A percentile compares a stretch with the other conserved stretches of the same genome.
Conservation (phyloP, 495 filamentous ascomycete genomes). For the Penicillium alfredii region DNA sequence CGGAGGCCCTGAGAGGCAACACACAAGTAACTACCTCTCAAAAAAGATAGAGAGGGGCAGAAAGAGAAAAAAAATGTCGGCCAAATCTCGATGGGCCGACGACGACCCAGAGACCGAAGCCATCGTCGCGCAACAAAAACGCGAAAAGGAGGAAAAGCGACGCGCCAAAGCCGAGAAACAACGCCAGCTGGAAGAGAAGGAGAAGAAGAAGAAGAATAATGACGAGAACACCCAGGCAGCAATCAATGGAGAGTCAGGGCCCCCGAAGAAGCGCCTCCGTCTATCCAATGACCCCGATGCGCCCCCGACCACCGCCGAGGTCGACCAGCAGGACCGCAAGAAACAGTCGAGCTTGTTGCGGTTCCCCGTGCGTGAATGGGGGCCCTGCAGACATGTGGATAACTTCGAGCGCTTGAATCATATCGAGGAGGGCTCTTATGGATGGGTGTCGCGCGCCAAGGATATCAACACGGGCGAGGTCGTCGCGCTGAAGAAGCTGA, state of each 20-base stretch:
- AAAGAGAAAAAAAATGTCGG: too few species aligned
- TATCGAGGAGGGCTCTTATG: constrained; percentile 96
- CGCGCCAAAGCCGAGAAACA: constrained; percentile 80
- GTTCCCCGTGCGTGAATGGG: constrained; percentile 65
- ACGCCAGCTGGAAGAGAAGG: constrained; percentile 58
- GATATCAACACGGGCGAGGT: constrained; percentile 77
- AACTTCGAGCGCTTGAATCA: constrained; percentile 90
- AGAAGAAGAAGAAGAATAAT: constrained; percentile 17
- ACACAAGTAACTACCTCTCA: too few species aligned
- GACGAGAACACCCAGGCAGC: constrained; percentile 8
- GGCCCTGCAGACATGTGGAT: constrained; percentile 72
- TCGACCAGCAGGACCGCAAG: constrained; percentile 20
- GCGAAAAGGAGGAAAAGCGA: constrained; percentile 87
- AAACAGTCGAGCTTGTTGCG: constrained; percentile 51
- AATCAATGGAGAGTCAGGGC: constrained; percentile 22
- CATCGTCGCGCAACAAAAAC: constrained; percentile 64
- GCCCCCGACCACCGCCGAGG: constrained; percentile 26
- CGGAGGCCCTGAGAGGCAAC: background rate
- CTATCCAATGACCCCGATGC: constrained; percentile 39
- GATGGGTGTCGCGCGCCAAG: constrained; percentile 82
- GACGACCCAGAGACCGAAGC: constrained; percentile 64
- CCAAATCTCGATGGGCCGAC: constrained; percentile 82
- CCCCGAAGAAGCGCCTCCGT: constrained; percentile 41
- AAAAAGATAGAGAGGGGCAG: too few species aligned
- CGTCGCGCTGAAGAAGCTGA: constrained; percentile 90